phyloP scores from a whole-genome alignment of 1,284 basidiomycete genomes.

The Marasmius oreades region DNA sequence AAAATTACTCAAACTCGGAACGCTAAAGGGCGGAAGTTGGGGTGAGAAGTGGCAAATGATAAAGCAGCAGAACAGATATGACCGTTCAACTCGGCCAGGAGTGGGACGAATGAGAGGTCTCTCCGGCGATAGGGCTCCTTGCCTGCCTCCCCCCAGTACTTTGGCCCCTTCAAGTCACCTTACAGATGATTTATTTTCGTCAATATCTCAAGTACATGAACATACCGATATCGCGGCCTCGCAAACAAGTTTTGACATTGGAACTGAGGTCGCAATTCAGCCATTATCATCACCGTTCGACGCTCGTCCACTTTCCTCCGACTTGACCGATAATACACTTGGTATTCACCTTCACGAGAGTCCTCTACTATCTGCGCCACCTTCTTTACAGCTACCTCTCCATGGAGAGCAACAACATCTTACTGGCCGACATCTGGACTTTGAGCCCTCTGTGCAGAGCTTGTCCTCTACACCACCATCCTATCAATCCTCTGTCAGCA shows the following conservation, averaged over 20 bases:
- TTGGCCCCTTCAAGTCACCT: background rate
- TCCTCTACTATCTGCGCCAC: constrained; percentile 15
- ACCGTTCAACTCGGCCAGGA: background rate
- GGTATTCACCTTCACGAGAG: constrained; percentile 19
- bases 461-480: constrained; percentile 50
- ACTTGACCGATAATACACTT: constrained; percentile 20
- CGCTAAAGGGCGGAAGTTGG: constrained; percentile 73
- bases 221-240: background rate
- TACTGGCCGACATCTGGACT: background rate
- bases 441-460: constrained; percentile 8
- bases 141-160: background rate
- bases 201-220: constrained; percentile 4
- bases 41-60: constrained; percentile 71
- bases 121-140: background rate
- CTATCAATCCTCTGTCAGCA: constrained; percentile 41
- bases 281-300: background rate
- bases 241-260: background rate
- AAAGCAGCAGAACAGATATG: constrained; percentile 52
- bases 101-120: background rate
- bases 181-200: constrained; percentile 11
- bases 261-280: background rate
- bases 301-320: constrained; percentile 18
- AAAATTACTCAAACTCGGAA: constrained; percentile 75
- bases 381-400: constrained; percentile 13
- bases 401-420: background rate